phyloP scores from a whole-genome alignment of 768 basidiomycete species.

The Boletus pseudopeckii region DNA sequence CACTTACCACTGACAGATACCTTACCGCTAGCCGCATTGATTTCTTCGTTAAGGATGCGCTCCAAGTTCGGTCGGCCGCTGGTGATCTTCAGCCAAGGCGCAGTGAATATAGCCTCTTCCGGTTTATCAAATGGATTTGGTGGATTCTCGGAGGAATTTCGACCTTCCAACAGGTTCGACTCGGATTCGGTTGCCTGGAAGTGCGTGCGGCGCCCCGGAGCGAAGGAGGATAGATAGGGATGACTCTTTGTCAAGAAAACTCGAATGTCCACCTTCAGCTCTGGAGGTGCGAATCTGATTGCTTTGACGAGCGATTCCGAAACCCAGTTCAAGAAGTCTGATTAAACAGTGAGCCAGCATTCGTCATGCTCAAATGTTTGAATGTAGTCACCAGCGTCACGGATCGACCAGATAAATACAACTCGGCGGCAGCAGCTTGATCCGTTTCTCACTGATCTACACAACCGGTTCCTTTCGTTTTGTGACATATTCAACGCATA shows the following conservation, averaged over 20 bases:
- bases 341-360: background rate
- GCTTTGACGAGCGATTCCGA: conserved; percentile 14
- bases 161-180: background rate
- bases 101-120: background rate
- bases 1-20: conserved; percentile 44
- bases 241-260: conserved; percentile 10
- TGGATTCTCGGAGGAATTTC: background rate
- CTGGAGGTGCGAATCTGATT: conserved; percentile 11
- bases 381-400: conserved; percentile 33
- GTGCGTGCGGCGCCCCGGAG: conserved; percentile 4
- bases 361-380: background rate
- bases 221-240: background rate
- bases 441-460: conserved; percentile 12
- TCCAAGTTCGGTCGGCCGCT: conserved; percentile 42
- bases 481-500: background rate
- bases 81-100: conserved; percentile 21
- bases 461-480: background rate
- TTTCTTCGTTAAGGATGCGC: conserved; percentile 35
- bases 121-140: background rate
- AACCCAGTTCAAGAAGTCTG: conserved; percentile 13
- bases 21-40: conserved; percentile 28
- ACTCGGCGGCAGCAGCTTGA: conserved; percentile 31
- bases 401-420: conserved; percentile 43
- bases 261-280: conserved; percentile 16
- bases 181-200: background rate